Evolutionary conservation across 2,329 filamentous ascomycete genomes (phyloP), one percentile per base, ranked within the genome.

Genomic region (Aureobasidium uvarum): DNA sequence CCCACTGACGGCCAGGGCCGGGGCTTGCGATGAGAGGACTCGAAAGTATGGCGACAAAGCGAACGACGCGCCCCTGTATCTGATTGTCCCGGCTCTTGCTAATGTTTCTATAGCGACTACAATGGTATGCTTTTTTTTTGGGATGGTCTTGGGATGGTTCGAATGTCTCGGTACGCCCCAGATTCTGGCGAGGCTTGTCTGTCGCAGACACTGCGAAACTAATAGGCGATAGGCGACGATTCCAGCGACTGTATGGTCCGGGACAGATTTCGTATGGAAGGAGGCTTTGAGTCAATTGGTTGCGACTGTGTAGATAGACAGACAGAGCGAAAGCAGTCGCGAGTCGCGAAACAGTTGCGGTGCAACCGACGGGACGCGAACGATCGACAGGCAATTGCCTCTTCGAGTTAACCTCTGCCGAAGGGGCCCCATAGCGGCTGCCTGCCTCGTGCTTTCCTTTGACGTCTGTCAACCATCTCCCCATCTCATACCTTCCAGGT

Each of bases 121-220:
- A 28, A 50, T 51, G 23, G 33, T 36, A 48, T 60, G 56, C 25
- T 33, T 45, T 23, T 59, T 45, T 33, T 59, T 36, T 1, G 39
- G 28, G n/a, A 48, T 18, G 43, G 43, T 33, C 25, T 60, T 23
- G 38, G 43, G 25, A 38, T 36, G 41, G 20, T n/a, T 60, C 43
- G 56, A 38, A 48, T 60, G 56, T 60, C 39, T 60, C 41, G 56
- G 28, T 60, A 60, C 45, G 25, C 41, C 43, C 56, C 56, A 60
- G 56, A 60, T 60, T 60, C 43, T 11, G 43, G 43, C 23, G 41
- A 45, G 43, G 16, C 55, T 45, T 31, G 55, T 58, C 55, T 45
- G 39, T 46, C 25, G 43, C 56, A n/a, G 28, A 43, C 28, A n/a
- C 18, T 10, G 43, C 31, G 13, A 11, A 16, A 23, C n/a, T 48